Percentiles rank a stretch among this genome's conserved stretches.
Conservation (phyloP, 371 early-diverging fungal genomes). For the Apophysomyces sp. region DNA sequence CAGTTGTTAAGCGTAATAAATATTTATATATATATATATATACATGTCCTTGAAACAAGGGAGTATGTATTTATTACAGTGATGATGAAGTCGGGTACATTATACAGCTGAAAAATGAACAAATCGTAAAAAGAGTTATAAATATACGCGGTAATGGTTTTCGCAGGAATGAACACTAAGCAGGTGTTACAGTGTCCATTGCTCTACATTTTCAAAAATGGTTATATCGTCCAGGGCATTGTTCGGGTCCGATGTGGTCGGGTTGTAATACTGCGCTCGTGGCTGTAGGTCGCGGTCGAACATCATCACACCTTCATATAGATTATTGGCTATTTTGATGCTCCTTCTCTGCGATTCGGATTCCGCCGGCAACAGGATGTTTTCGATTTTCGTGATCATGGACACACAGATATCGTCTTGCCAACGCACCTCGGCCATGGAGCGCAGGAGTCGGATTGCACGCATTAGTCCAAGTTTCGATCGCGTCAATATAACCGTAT, state of each 20-base stretch:
- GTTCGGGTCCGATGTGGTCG: background rate
- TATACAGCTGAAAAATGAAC: too few species aligned
- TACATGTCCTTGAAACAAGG: too few species aligned
- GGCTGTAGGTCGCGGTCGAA: slow-evolving; percentile 23
- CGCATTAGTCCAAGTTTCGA: slow-evolving; percentile 23
- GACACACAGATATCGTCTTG: slow-evolving; percentile 24
- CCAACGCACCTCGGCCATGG: slow-evolving; percentile 29
- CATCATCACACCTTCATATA: slow-evolving; percentile 30
- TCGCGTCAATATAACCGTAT: slow-evolving; percentile 12
- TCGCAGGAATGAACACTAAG: background rate
- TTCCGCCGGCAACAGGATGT: slow-evolving; percentile 7
- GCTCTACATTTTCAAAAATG: slow-evolving; percentile 14
- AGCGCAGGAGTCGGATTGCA: slow-evolving; percentile 17
- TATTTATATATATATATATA: too few species aligned
- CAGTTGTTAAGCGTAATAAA: too few species aligned
- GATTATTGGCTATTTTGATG: slow-evolving; percentile 21
- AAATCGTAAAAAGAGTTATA: background rate
- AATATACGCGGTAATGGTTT: too few species aligned
- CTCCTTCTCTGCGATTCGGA: slow-evolving; percentile 4
- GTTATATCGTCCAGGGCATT: slow-evolving; percentile 13
- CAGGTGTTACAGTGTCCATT: background rate
- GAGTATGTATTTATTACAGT: background rate
- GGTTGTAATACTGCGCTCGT: slow-evolving; percentile 22
- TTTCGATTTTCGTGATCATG: slow-evolving; percentile 19
- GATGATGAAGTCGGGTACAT: background rate